These are phyloP conservation scores for Fusarium newnesense DNA, from an alignment of 2,329 filamentous ascomycete species.

Conservation along the genomic window DNA sequence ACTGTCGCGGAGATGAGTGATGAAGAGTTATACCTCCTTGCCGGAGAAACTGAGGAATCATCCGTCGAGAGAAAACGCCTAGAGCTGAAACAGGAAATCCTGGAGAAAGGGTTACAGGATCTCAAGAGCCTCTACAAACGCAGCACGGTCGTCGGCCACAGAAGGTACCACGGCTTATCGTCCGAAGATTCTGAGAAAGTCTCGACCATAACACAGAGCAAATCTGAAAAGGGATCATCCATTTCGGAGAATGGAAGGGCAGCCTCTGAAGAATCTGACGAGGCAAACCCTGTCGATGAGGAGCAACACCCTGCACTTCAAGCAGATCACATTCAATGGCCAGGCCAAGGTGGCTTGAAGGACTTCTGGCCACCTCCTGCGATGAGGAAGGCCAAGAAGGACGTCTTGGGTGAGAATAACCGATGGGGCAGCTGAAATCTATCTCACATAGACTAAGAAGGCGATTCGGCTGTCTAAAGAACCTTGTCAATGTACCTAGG, in stretches of 20 bases:
- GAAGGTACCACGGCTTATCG: background rate
- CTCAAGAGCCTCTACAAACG: background rate
- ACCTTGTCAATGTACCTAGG: background rate
- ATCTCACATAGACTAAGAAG: background rate
- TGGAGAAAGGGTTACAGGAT: background rate
- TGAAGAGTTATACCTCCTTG: background rate
- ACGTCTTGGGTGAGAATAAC: background rate
- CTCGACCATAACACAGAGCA: background rate
- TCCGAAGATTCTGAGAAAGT: background rate
- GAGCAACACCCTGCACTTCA: background rate
- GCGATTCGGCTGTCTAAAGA: background rate
- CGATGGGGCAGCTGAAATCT: background rate
- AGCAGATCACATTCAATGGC: background rate
- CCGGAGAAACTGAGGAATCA: background rate
- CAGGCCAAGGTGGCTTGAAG: background rate
- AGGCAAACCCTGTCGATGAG: background rate
- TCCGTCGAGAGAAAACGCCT: background rate
- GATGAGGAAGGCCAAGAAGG: background rate
- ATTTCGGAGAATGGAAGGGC: background rate
- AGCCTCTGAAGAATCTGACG: background rate
- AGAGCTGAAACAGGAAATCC: background rate
- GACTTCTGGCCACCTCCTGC: background rate
- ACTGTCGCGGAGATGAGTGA: background rate
- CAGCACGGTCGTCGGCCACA: background rate
- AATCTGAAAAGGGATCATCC: background rate